Evolutionary conservation across 192 early-diverging fungal genomes (phyloP), one percentile per base, ranked within the genome.

Genomic region (Cetraspora pellucida): DNA sequence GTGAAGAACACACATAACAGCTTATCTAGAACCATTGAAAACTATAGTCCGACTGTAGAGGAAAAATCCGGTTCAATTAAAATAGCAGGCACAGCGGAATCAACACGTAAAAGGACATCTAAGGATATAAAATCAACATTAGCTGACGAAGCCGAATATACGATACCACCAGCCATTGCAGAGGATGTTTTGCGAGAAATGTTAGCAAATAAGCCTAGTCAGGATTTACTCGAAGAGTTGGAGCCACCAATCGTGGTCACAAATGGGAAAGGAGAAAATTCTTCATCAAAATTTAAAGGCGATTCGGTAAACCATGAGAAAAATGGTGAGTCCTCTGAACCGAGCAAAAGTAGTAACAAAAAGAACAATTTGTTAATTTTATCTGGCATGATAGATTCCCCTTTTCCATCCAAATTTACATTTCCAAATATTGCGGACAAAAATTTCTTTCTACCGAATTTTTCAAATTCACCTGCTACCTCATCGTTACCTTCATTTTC

Each of bases 391-490:
- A 55, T 28, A 76, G 74, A 76, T 52, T 30, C 74, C 61, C 47
- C 45, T 66, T 76, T 76, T 17, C 74, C 74, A 50, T 66, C 74
- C 3, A 76, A 76, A 76, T 76, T 76, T 23, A 52, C 60, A 54
- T 76, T 76, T 50, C 74, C 74, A 25, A 76, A 76, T 76, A 76
- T 76, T 23, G 74, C 60, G 37, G 74, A 76, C 16, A 76, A 76
- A 55, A 76, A 76, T 66, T 76, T 76, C 28, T 76, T 76, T 66
- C 31, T 65, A 25, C 74, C 74, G 31, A 76, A 76, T 66, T 76
- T 76, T 66, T 45, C 63, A 44, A 65, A 28, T 37, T 14, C 28
- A 17, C 13, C 28, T 52, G 27, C 63, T 50, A 65, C 60, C 8
- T 7, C 59, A 8, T 30, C 74, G 4, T 2, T 17, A 50, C 23